Conservation (phyloP, 768 basidiomycete genomes). For the Russula ochroleuca region DNA sequence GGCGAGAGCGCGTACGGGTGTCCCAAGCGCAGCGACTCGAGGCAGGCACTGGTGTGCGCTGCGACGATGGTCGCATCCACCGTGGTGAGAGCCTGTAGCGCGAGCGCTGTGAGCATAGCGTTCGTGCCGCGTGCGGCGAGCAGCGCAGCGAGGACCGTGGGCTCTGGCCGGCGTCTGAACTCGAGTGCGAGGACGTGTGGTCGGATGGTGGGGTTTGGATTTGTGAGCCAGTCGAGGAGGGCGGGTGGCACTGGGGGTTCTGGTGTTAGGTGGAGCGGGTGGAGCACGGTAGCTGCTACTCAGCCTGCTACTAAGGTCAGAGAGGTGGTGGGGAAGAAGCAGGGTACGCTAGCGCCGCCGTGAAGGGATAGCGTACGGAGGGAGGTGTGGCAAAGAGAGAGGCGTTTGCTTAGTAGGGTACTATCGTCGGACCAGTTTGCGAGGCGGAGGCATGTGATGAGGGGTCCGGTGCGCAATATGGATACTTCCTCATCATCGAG, state of each 20-base stretch:
- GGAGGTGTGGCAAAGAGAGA: conserved; percentile 54
- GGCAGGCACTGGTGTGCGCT: conserved; percentile 34
- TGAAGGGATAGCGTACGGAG: conserved; percentile 53
- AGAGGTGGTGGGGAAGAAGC: conserved; percentile 32
- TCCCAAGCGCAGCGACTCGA: conserved; percentile 56
- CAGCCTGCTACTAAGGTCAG: neutral
- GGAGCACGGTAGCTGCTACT: conserved; percentile 24
- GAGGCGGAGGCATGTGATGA: conserved; percentile 48
- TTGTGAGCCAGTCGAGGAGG: conserved; percentile 65
- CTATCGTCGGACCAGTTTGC: conserved; percentile 69
- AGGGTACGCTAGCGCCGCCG: conserved; percentile 51
- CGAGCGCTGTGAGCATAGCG: conserved; percentile 48
- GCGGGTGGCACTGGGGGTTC: conserved; percentile 53
- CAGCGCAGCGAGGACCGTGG: conserved; percentile 52
- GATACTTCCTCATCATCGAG: conserved; percentile 43
- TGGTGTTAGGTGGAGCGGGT: conserved; percentile 47
- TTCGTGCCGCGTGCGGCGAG: conserved; percentile 43
- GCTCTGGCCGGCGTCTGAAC: conserved; percentile 56
- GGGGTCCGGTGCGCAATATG: conserved; percentile 51
- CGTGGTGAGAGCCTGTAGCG: conserved; percentile 52
- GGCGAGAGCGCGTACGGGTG: conserved; percentile 38
- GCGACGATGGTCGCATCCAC: conserved; percentile 42
- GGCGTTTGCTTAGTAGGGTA: conserved; percentile 53
- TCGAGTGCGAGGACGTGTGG: conserved; percentile 41
- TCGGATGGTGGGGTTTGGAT: conserved; percentile 41